A percentile compares a stretch with the other conserved stretches of the same genome.
These are phyloP conservation scores for Dryadomyces quercus-mongolicae DNA, from an alignment of 2,329 filamentous ascomycete species.

Conservation along the genomic window DNA sequence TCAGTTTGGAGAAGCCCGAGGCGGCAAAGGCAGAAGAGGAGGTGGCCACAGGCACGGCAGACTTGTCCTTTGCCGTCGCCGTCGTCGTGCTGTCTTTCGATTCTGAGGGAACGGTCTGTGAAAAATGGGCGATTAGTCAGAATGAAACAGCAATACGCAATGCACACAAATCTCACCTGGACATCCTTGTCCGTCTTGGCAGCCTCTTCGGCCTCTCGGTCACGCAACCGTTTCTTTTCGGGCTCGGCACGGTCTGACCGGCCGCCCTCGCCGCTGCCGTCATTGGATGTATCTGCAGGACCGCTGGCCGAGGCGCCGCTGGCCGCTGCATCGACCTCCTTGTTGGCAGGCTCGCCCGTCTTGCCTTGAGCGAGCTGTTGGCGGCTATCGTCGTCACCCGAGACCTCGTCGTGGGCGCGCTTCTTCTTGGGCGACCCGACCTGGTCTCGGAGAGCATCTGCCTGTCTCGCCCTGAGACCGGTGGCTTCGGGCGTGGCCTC, in stretches of 20 bases:
- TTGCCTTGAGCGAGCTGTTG: constrained; percentile 26
- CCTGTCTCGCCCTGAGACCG: background rate
- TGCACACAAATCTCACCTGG: too few species aligned
- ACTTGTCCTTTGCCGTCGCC: background rate
- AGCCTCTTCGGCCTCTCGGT: constrained; percentile 27
- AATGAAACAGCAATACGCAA: too few species aligned
- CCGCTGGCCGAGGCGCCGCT: background rate
- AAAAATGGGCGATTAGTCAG: too few species aligned
- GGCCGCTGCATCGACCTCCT: background rate
- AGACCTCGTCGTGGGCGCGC: constrained; percentile 45
- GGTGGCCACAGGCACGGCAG: constrained; percentile 20
- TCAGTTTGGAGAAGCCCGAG: constrained; percentile 57
- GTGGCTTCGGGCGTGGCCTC: constrained; percentile 11
- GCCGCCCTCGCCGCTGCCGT: constrained; percentile 16
- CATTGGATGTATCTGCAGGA: background rate
- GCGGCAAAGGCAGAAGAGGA: constrained; percentile 53
- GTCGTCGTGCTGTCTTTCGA: constrained; percentile 12
- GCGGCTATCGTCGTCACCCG: constrained; percentile 27
- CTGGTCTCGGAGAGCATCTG: constrained; percentile 33
- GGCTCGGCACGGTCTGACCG: constrained; percentile 44
- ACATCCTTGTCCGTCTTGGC: constrained; percentile 12
- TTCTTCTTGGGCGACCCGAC: constrained; percentile 55
- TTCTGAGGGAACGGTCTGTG: constrained; percentile 12
- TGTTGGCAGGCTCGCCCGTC: constrained; percentile 27
- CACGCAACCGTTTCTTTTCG: constrained; percentile 53